phyloP scores from a whole-genome alignment of 495 filamentous ascomycete genomes.

The Amniculicola lignicola region DNA sequence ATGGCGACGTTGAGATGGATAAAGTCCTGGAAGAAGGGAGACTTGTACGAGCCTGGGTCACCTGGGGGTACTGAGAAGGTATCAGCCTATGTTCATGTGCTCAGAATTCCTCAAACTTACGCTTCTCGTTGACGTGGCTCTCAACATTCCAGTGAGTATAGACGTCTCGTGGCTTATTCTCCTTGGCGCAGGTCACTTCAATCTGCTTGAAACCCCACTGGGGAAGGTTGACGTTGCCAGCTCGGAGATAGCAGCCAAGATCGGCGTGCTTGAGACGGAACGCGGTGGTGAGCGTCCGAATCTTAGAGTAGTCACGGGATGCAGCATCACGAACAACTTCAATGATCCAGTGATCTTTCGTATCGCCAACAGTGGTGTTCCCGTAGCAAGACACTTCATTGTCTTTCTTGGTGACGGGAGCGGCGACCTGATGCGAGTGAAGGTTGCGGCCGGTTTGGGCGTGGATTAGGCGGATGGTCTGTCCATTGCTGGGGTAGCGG shows the following conservation, averaged over 20 bases:
- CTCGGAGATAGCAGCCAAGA: constrained; percentile 89
- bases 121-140: constrained; percentile 86
- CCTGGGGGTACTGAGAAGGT: constrained; percentile 71
- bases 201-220: constrained; percentile 99
- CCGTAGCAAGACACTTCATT: constrained; percentile 93
- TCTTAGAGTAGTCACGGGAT: constrained; percentile 75
- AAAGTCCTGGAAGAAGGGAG: constrained; percentile 94
- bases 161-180: constrained; percentile 85
- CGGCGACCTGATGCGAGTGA: constrained; percentile 85
- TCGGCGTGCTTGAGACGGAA: constrained; percentile 83
- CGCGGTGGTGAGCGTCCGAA: constrained; percentile 89
- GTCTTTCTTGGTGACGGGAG: constrained; percentile 84
- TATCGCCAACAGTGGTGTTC: constrained; percentile 93
- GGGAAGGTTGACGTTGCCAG: constrained; percentile 92
- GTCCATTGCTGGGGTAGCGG: constrained; percentile 72
- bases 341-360: constrained; percentile 95
- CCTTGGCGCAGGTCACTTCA: constrained; percentile 91
- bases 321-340: constrained; percentile 89
- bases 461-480: constrained; percentile 84
- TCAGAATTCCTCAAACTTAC: constrained; percentile 54
- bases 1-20: constrained; percentile 97
- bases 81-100: constrained; percentile 14
- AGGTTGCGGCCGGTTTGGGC: constrained; percentile 94
- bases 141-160: constrained; percentile 99
- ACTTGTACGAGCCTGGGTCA: constrained; percentile 91